Evolutionary conservation across 2,329 filamentous ascomycete species (phyloP).

Genomic region (Raffaelea arxii): DNA sequence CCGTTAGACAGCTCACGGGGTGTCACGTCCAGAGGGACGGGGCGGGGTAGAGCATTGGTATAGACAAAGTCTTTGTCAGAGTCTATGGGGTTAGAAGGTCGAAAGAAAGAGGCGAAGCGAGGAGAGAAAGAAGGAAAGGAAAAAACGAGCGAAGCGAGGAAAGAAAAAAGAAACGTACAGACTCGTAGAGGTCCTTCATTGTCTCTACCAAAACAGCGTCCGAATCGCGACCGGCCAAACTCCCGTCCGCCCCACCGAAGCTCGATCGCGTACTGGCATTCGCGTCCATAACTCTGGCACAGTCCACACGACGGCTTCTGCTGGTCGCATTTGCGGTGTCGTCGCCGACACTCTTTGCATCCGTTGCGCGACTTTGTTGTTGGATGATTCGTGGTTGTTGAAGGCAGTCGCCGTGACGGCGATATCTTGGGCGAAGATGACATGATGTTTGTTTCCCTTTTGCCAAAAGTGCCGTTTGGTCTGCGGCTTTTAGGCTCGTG

Average conservation of each 20-base stretch:
- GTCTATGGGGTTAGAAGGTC: no score
- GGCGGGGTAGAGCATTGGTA: background rate
- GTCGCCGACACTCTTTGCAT: conserved; percentile 9
- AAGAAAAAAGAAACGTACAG: background rate
- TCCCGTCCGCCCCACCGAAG: conserved; percentile 4
- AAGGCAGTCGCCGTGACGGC: no score
- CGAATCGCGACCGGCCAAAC: background rate
- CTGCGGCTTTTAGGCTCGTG: no score
- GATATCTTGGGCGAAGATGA: no score
- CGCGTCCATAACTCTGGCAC: conserved; percentile 1
- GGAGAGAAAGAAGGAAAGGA: no score
- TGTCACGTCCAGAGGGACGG: background rate
- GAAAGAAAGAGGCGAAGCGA: no score
- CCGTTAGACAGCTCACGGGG: conserved; percentile 6
- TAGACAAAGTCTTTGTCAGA: background rate
- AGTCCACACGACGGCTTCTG: conserved; percentile 6
- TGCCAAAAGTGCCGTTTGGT: no score
- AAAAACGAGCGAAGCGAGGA: no score
- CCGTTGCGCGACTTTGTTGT: conserved; percentile 6
- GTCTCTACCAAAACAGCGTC: background rate
- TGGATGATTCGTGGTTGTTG: no score
- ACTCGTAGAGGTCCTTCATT: background rate
- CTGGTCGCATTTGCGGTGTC: conserved; percentile 10
- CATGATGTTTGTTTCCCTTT: no score
- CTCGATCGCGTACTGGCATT: conserved; percentile 8